Evolutionary conservation across 805 yeast species (phyloP), one percentile per base, ranked within the genome.

Genomic region (Limtongia smithiae): DNA sequence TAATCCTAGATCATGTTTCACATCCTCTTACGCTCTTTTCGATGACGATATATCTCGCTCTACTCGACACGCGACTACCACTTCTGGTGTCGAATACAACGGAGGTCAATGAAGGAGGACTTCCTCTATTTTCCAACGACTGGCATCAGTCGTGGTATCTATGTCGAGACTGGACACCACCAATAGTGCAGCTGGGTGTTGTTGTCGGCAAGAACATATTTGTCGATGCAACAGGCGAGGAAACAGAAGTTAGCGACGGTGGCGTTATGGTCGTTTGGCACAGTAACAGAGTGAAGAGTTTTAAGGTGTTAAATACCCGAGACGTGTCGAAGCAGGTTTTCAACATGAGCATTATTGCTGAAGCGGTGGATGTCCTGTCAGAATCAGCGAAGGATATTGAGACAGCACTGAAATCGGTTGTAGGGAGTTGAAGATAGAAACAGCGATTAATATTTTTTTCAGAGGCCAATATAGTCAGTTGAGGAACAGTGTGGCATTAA

Each of bases 181-280:
- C 97, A 0, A 66, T 91, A 15, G 69, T 86, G 33, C 80, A 93
- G 58, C 79, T 91, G 0, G 68, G 84, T 24, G 95, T 95, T 0
- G 71, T 85, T 4, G 78, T 87, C 0, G 95, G 91, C 1, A 80
- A 80, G 48, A 71, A 76, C 44, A 75, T 82, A 8, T 67, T 88
- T 21, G 71, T 90, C 22, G 98, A 91, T 63, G 97, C 98, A 0
- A 82, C 94, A 1, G 70, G 78, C n/a, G 85, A 83, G 51, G 98
- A 91, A 66, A 90, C 86, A 64, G 85, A 81, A 53, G 95, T 90
- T 2, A 75, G 89, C 51, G 96, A 91, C 57, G 83, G 85, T 51
- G 96, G 96, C 0, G 56, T 91, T 18, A 71, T 89, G 40, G 64
- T 86, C 2, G 82, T 90, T 30, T 91, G 83, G 80, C 77, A 78